These are phyloP conservation scores for Hibiscus tridactylites DNA, from an alignment of 345 rosid species.

Conservation along the genomic window DNA sequence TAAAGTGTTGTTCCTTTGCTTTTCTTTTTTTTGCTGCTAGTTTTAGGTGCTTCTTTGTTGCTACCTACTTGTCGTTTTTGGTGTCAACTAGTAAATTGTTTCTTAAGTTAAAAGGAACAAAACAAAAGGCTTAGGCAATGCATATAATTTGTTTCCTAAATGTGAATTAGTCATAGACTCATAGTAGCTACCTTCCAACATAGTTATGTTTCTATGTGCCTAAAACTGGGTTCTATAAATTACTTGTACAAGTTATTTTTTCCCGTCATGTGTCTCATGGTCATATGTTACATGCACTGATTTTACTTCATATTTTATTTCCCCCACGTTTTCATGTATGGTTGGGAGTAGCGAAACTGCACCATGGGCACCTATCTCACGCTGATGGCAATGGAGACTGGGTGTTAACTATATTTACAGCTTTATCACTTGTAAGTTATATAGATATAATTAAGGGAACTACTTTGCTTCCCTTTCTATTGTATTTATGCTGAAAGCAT, in stretches of 20 bases:
- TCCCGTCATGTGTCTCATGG: background rate
- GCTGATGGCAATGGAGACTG: slow-evolving; percentile 98
- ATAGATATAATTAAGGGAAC: background rate
- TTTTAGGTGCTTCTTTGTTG: background rate
- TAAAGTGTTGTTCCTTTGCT: background rate
- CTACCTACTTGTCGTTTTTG: background rate
- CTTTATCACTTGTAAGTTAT: slow-evolving; percentile 79
- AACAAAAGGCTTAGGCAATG: background rate
- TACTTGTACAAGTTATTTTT: background rate
- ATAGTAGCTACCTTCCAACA: background rate
- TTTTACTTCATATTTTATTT: background rate
- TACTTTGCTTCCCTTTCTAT: background rate
- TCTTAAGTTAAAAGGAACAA: background rate
- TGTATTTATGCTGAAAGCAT: background rate
- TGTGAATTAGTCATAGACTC: background rate
- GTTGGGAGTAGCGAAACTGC: slow-evolving; percentile 64
- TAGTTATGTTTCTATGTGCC: background rate
- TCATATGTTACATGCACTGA: background rate
- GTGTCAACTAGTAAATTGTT: background rate
- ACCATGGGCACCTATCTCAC: slow-evolving; percentile 74
- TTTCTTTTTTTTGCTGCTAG: background rate
- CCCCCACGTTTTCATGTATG: background rate
- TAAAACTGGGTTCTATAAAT: background rate
- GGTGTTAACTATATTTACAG: slow-evolving; percentile 87
- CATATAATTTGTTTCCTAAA: background rate